A percentile compares a stretch with the other conserved stretches of the same genome.
These are phyloP conservation scores for Pseudofabraea citricarpa DNA, from an alignment of 2,329 filamentous ascomycete genomes.

Conservation along the genomic window DNA sequence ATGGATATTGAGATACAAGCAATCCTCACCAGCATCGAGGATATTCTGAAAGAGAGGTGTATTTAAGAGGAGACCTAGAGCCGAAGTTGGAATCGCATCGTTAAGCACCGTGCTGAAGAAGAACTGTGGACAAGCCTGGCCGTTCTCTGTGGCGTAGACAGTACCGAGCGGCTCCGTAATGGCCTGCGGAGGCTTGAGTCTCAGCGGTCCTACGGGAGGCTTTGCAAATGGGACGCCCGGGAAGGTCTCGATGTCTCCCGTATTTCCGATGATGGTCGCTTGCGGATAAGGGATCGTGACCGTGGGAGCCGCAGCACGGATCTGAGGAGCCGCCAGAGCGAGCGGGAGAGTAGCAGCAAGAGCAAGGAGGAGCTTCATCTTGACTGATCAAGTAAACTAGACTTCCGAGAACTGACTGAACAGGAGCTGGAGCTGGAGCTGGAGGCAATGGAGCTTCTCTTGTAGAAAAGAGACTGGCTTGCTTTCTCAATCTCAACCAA, in stretches of 20 bases:
- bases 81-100: constrained; percentile 31
- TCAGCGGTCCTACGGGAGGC: constrained; percentile 59
- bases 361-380: background rate
- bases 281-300: constrained; percentile 13
- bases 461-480: no score
- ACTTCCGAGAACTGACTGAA: no score
- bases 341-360: constrained; percentile 2
- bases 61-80: constrained; percentile 46
- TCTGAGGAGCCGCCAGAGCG: constrained; percentile 9
- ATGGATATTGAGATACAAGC: constrained; percentile 55
- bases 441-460: no score
- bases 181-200: constrained; percentile 64
- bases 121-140: constrained; percentile 69
- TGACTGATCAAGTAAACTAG: no score
- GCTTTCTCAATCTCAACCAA: no score
- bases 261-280: constrained; percentile 17
- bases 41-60: constrained; percentile 52
- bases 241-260: constrained; percentile 58
- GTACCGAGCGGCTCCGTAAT: constrained; percentile 54
- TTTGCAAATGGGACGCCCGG: constrained; percentile 72
- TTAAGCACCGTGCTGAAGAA: constrained; percentile 45
- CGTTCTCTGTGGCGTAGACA: constrained; percentile 51
- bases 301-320: constrained; percentile 12
- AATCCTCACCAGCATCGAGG: constrained; percentile 56
- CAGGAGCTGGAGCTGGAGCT: no score